phyloP scores from a whole-genome alignment of 176 grass and related monocot genomes.

The Oryza coarctata region DNA sequence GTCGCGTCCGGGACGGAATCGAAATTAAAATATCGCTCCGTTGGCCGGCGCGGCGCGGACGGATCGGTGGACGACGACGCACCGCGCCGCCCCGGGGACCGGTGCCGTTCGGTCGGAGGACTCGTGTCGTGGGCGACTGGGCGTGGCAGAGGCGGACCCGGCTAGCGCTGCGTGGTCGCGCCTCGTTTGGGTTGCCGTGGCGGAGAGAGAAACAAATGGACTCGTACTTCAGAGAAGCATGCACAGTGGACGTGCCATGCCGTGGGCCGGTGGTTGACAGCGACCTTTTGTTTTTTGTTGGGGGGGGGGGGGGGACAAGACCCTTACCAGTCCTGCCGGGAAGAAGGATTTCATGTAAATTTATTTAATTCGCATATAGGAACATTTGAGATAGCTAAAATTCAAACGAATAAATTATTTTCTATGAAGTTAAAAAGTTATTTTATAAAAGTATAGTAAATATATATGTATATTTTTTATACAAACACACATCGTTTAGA shows the following conservation, averaged over 20 bases:
- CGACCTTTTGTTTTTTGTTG: neutral
- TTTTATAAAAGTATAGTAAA: too few relatives aligned
- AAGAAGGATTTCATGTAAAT: too few relatives aligned
- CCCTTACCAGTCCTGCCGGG: too few relatives aligned
- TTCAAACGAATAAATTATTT: too few relatives aligned
- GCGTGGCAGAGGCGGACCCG: neutral
- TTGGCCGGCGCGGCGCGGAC: slow-evolving; percentile 19
- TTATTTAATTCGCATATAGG: too few relatives aligned
- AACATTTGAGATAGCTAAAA: too few relatives aligned
- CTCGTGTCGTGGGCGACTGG: neutral
- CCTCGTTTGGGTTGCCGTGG: neutral
- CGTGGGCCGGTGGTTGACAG: neutral
- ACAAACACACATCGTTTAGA: too few relatives aligned
- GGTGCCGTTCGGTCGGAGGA: neutral
- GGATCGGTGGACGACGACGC: neutral
- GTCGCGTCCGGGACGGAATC: slow-evolving; percentile 11
- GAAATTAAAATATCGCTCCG: slow-evolving; percentile 21
- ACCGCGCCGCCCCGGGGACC: neutral
- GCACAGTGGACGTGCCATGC: neutral
- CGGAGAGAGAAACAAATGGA: neutral
- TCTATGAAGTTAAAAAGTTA: too few relatives aligned
- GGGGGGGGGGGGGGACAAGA: too few relatives aligned
- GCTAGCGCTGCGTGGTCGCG: neutral
- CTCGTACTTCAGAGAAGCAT: neutral
- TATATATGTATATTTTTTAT: too few relatives aligned